These are phyloP conservation scores for Penicillium samsonianum DNA, from an alignment of 495 filamentous ascomycete species.

Conservation along the genomic window DNA sequence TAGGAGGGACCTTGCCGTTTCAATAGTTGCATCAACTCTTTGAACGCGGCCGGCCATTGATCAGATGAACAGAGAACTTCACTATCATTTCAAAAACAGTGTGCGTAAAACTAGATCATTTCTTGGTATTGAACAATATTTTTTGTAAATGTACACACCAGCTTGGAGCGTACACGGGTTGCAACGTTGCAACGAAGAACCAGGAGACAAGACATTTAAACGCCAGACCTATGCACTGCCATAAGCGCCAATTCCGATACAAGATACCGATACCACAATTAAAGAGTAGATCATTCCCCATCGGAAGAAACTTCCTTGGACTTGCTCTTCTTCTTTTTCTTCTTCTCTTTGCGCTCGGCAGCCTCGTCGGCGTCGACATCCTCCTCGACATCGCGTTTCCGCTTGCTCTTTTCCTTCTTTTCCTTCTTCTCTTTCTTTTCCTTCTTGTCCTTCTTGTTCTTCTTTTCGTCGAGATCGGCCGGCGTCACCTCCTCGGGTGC, in stretches of 20 bases:
- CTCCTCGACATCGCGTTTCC: conserved; percentile 44
- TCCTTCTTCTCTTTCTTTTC: conserved; percentile 52
- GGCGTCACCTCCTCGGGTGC: conserved; percentile 72
- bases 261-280: conserved; percentile 21
- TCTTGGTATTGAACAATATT: conserved; percentile 16
- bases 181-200: conserved; percentile 16
- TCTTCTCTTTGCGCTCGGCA: conserved; percentile 46
- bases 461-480: conserved; percentile 55
- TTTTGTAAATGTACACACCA: conserved; percentile 24
- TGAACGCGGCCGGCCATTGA: too few relatives aligned
- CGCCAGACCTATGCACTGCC: conserved; percentile 38
- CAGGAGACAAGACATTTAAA: conserved; percentile 25
- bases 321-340: conserved; percentile 52
- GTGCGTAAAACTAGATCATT: not conserved
- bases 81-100: too few relatives aligned
- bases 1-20: too few relatives aligned
- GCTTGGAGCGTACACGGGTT: conserved; percentile 15
- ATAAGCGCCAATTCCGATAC: conserved; percentile 35
- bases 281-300: conserved; percentile 29
- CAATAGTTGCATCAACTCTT: too few relatives aligned
- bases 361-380: conserved; percentile 35
- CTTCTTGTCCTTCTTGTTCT: conserved; percentile 56
- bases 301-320: conserved; percentile 40
- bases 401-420: conserved; percentile 44
- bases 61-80: too few relatives aligned